phyloP scores from a whole-genome alignment of 23 red algal genomes.

The Agarophyton chilense region DNA sequence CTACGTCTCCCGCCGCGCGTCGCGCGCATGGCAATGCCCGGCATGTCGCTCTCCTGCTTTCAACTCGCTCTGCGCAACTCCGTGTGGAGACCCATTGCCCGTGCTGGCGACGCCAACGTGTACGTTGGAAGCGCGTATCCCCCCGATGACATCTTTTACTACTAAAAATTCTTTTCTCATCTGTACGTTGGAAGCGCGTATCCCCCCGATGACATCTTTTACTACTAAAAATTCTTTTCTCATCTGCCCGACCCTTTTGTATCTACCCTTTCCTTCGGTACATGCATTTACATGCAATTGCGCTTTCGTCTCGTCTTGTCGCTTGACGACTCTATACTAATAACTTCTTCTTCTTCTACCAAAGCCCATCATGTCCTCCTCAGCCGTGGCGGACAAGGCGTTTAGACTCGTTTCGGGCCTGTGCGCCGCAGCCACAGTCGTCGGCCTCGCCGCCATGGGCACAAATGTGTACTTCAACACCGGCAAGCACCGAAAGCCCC shows the following conservation, averaged over 20 bases:
- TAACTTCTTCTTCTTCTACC: too few species aligned
- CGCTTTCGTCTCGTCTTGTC: too few species aligned
- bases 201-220: constrained; percentile 56
- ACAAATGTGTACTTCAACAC: constrained; percentile 63
- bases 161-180: constrained; percentile 24
- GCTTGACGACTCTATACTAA: too few species aligned
- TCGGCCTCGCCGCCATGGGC: constrained; percentile 14
- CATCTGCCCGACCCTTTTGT: too few species aligned
- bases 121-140: constrained; percentile 39
- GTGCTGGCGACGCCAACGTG: too few species aligned
- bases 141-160: constrained; percentile 58
- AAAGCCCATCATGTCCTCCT: constrained; percentile 4
- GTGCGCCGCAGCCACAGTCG: constrained; percentile 29
- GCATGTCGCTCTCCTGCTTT: constrained; percentile 51
- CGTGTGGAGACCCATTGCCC: constrained; percentile 42
- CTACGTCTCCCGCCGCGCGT: constrained; percentile 18
- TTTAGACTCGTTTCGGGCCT: not conserved
- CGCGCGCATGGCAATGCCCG: constrained; percentile 22
- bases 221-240: constrained; percentile 45
- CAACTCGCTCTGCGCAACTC: constrained; percentile 11
- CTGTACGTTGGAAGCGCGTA: constrained; percentile 25
- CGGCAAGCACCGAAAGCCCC: constrained; percentile 17
- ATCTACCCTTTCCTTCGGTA: too few species aligned
- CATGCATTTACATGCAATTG: too few species aligned
- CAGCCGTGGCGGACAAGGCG: constrained; percentile 38